These are phyloP conservation scores for Monilinia fructicola DNA, from an alignment of 2,329 filamentous ascomycete species.

Conservation along the genomic window DNA sequence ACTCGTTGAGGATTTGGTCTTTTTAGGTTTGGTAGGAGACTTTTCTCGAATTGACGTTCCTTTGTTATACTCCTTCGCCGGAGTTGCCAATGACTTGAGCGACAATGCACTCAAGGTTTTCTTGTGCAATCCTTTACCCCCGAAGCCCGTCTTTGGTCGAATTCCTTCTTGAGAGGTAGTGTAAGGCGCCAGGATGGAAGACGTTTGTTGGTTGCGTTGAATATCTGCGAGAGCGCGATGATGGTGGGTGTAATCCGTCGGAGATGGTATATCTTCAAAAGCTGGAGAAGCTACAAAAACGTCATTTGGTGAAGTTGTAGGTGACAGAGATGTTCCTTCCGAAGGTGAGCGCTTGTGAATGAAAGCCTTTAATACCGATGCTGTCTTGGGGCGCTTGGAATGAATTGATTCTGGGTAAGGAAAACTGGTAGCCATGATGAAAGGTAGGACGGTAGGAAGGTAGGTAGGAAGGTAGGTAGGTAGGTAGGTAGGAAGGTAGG, in stretches of 20 bases:
- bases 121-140: slow-evolving; percentile 47
- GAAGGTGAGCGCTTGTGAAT: slow-evolving; percentile 40
- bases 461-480: too few relatives aligned
- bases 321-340: slow-evolving; percentile 33
- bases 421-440: slow-evolving; percentile 38
- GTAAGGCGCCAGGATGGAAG: slow-evolving; percentile 43
- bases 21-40: slow-evolving; percentile 66
- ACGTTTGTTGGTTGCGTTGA: slow-evolving; percentile 53
- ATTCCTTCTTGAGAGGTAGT: slow-evolving; percentile 43
- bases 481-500: too few relatives aligned
- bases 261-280: slow-evolving; percentile 36
- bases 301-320: slow-evolving; percentile 28
- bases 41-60: slow-evolving; percentile 50
- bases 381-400: slow-evolving; percentile 39
- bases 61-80: slow-evolving; percentile 41
- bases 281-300: slow-evolving; percentile 31
- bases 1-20: slow-evolving; percentile 70
- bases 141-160: slow-evolving; percentile 37
- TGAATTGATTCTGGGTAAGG: slow-evolving; percentile 33
- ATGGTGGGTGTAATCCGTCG: slow-evolving; percentile 42
- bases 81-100: slow-evolving; percentile 46
- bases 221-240: slow-evolving; percentile 55
- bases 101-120: slow-evolving; percentile 47
- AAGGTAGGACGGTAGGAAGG: too few relatives aligned
- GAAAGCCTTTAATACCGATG: slow-evolving; percentile 39